These are phyloP conservation scores for Conticribra weissflogii DNA, from an alignment of 108 stramenopile genomes.

Conservation along the genomic window DNA sequence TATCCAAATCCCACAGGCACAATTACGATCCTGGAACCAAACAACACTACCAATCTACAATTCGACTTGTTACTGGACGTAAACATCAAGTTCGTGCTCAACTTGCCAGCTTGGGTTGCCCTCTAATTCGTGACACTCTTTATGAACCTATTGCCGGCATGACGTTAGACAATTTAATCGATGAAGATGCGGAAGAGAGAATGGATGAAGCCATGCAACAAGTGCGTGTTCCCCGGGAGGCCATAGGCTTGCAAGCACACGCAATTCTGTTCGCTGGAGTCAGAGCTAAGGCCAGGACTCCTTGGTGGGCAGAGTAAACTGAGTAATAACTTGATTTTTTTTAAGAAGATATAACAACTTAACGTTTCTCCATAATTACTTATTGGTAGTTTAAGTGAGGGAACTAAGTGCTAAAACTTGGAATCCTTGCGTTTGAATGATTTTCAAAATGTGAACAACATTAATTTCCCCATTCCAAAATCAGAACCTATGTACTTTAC, in stretches of 20 bases:
- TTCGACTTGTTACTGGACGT: conserved; percentile 86
- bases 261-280: conserved; percentile 88
- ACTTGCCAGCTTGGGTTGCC: conserved; percentile 80
- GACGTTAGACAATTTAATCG: conserved; percentile 68
- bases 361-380: no score
- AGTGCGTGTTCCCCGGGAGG: conserved; percentile 65
- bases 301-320: conserved; percentile 93
- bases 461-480: no score
- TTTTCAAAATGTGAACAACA: no score
- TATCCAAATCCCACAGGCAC: conserved; percentile 48
- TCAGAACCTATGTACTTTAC: no score
- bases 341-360: no score
- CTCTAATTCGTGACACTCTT: conserved; percentile 85
- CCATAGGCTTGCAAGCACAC: conserved; percentile 89
- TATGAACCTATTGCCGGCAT: conserved; percentile 80
- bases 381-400: no score
- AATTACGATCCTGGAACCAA: conserved; percentile 70
- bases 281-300: conserved; percentile 73
- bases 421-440: no score
- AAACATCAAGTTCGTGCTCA: conserved; percentile 92
- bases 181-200: conserved; percentile 56
- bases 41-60: conserved; percentile 81
- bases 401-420: no score
- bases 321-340: no score
- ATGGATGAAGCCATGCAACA: conserved; percentile 71